Percentiles rank a stretch among this genome's conserved stretches.
Evolutionary conservation across 345 rosid species (phyloP).

Genomic region (Salix caprea): DNA sequence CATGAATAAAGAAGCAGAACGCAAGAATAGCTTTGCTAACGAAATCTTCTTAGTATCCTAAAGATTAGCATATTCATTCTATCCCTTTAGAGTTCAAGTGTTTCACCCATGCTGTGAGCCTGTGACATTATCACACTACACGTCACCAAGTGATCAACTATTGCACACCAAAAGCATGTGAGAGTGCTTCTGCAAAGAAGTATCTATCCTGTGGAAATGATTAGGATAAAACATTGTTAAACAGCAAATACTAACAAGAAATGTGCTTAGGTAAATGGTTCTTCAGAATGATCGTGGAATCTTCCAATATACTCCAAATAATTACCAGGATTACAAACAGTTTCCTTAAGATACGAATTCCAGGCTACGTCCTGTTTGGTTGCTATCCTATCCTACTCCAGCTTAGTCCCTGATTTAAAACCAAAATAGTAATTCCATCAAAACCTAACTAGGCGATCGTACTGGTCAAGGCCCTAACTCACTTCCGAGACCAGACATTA

Average conservation of each 20-base stretch:
- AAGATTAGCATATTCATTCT: not conserved
- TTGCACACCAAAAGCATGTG: not conserved
- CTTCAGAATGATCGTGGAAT: not conserved
- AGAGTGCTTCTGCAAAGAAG: not conserved
- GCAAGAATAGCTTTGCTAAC: not conserved
- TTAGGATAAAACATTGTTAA: not conserved
- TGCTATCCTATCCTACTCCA: not conserved
- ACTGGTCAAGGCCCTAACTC: not conserved
- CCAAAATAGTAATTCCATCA: not conserved
- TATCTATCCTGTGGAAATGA: not conserved
- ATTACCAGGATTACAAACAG: not conserved
- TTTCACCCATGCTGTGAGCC: not conserved
- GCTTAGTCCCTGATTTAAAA: not conserved
- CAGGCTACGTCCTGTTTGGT: not conserved
- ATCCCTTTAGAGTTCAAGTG: not conserved
- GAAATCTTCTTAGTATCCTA: not conserved
- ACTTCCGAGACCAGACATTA: not conserved
- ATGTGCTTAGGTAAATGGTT: not conserved
- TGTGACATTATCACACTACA: not conserved
- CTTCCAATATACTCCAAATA: not conserved
- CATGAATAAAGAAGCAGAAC: not conserved
- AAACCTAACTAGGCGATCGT: not conserved
- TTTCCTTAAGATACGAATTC: not conserved
- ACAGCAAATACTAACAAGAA: not conserved
- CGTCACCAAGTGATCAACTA: not conserved